Percentiles rank a stretch among this genome's conserved stretches.
Conservation (phyloP, 2,329 filamentous ascomycete genomes). For the Colletotrichum liriopes region DNA sequence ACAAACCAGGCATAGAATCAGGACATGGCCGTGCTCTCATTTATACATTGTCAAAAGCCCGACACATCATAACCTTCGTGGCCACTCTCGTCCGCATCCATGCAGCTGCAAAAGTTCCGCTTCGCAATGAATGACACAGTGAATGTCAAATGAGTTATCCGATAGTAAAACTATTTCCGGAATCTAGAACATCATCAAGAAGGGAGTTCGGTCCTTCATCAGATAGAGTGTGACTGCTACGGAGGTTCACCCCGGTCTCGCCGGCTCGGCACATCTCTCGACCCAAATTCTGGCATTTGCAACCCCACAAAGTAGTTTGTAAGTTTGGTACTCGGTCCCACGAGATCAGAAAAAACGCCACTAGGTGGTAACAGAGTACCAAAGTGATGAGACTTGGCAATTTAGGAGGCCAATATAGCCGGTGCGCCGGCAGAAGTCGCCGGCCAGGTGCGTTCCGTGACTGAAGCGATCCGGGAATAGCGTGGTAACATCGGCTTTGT, state of each 20-base stretch:
- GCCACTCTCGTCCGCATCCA: background rate
- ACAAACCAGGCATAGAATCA: background rate
- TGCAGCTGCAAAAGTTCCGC: background rate
- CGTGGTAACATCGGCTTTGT: background rate
- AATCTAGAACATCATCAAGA: background rate
- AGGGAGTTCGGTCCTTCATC: slow-evolving; percentile 15
- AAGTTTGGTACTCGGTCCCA: background rate
- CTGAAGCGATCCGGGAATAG: background rate
- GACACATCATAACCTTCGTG: background rate
- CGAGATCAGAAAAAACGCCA: background rate
- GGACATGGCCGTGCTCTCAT: background rate
- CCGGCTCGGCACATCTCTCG: slow-evolving; percentile 15
- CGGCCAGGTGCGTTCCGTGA: slow-evolving; percentile 25
- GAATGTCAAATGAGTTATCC: background rate
- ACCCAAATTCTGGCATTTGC: background rate
- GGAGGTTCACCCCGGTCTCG: background rate
- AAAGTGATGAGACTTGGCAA: slow-evolving; percentile 6
- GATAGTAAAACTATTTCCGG: background rate
- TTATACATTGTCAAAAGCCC: background rate
- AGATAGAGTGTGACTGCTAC: background rate
- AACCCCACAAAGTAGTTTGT: background rate
- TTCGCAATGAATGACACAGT: background rate
- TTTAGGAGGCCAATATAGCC: slow-evolving; percentile 21
- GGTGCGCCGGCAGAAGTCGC: slow-evolving; percentile 27
- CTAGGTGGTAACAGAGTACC: background rate